phyloP scores from a whole-genome alignment of 2,329 filamentous ascomycete genomes.

The Fusarium sublunatum region DNA sequence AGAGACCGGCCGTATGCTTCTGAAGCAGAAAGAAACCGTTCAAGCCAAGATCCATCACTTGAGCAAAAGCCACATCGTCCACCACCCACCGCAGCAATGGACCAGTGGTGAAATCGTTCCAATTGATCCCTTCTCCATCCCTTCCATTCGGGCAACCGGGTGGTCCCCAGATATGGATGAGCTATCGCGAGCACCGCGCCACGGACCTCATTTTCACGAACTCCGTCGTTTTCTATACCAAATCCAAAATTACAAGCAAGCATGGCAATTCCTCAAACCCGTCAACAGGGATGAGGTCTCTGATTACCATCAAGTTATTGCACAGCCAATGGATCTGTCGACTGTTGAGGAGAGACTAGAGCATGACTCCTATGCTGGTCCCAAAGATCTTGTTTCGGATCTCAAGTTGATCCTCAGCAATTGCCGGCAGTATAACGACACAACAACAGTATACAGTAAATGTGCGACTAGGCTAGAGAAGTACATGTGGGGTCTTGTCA shows the following conservation, averaged over 20 bases:
- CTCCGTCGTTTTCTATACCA: slow-evolving; percentile 93
- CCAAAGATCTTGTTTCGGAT: slow-evolving; percentile 92
- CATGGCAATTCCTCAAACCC: slow-evolving; percentile 94
- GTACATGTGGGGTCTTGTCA: slow-evolving; percentile 94
- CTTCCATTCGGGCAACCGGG: slow-evolving; percentile 89
- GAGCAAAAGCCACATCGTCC: slow-evolving; percentile 87
- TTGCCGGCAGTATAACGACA: slow-evolving; percentile 95
- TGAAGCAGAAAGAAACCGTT: slow-evolving; percentile 97
- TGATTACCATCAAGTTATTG: slow-evolving; percentile 99
- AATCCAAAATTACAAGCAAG: slow-evolving; percentile 90
- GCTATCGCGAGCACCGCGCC: slow-evolving; percentile 90
- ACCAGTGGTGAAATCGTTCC: slow-evolving; percentile 75
- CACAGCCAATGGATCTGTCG: slow-evolving; percentile 94
- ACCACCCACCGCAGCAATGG: slow-evolving; percentile 88
- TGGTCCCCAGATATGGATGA: slow-evolving; percentile 99
- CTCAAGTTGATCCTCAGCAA: slow-evolving; percentile 93
- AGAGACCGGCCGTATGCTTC: slow-evolving; percentile 89
- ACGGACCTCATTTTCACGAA: slow-evolving; percentile 96
- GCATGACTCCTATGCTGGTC: slow-evolving; percentile 88
- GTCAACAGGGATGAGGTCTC: slow-evolving; percentile 96
- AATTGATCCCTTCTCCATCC: slow-evolving; percentile 87
- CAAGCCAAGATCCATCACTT: slow-evolving; percentile 95
- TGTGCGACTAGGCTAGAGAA: slow-evolving; percentile 92
- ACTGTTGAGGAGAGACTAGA: slow-evolving; percentile 98
- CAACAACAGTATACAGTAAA: slow-evolving; percentile 94